These are phyloP conservation scores for Manihot esculenta DNA, from an alignment of 441 rosid genomes.

Conservation along the genomic window DNA sequence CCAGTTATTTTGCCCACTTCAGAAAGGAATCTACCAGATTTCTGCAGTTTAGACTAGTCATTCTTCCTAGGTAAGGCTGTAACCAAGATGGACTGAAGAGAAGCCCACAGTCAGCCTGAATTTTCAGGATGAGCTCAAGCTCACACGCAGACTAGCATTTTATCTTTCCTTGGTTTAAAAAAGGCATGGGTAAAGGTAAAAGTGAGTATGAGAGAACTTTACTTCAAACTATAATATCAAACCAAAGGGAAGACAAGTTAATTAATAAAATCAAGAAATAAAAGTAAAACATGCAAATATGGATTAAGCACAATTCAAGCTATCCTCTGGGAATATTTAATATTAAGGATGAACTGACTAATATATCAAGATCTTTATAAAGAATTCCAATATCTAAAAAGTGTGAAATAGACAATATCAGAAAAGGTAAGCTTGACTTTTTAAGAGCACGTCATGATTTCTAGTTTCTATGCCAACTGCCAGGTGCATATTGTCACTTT, in stretches of 20 bases:
- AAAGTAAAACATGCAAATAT: constrained; percentile 9
- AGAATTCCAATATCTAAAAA: constrained; percentile 21
- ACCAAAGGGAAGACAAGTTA: constrained; percentile 10
- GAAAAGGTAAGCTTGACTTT: constrained; percentile 27
- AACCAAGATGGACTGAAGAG: neutral
- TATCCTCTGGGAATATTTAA: neutral
- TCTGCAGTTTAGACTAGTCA: neutral
- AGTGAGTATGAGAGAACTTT: neutral
- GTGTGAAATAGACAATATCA: constrained; percentile 14
- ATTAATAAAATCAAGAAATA: neutral
- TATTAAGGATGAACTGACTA: constrained; percentile 10
- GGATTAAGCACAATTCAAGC: neutral
- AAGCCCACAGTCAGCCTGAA: neutral
- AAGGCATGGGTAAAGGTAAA: neutral
- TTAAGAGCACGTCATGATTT: constrained; percentile 5
- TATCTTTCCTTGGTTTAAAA: too few relatives aligned
- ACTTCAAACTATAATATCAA: constrained; percentile 5
- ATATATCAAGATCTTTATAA: constrained; percentile 22
- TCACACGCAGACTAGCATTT: too few relatives aligned
- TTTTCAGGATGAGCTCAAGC: too few relatives aligned
- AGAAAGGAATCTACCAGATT: too few relatives aligned
- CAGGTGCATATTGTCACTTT: constrained; percentile 21
- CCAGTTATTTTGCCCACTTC: too few relatives aligned
- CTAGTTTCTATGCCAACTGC: constrained; percentile 4
- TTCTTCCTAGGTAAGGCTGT: neutral